A percentile compares a stretch with the other conserved stretches of the same genome.
phyloP scores from a whole-genome alignment of 805 yeast species.

The Kuraishia ogatae region DNA sequence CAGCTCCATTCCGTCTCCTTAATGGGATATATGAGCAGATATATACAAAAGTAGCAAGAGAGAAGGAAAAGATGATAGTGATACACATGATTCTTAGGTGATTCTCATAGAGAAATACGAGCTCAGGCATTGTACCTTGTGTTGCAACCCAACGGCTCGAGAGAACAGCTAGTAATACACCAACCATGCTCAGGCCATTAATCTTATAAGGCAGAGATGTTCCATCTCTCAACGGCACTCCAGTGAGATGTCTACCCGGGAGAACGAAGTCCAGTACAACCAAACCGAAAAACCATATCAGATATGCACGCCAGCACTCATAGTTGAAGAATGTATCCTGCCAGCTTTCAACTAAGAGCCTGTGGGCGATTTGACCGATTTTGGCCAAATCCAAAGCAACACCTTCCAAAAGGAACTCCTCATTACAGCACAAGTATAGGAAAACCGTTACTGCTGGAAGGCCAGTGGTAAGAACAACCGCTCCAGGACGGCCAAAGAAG shows the following conservation, averaged over 20 bases:
- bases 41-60: conserved; percentile 60
- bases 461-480: conserved; percentile 52
- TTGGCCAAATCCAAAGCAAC: conserved; percentile 29
- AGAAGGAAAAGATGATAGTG: conserved; percentile 53
- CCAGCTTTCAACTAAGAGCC: conserved; percentile 1
- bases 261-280: conserved; percentile 54
- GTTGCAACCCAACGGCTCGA: conserved; percentile 44
- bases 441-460: conserved; percentile 57
- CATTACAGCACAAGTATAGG: conserved; percentile 57
- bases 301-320: conserved; percentile 54
- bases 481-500: conserved; percentile 75
- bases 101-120: conserved; percentile 66
- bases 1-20: conserved; percentile 36
- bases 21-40: conserved; percentile 58
- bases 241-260: conserved; percentile 63
- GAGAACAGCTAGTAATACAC: conserved; percentile 28
- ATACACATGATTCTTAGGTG: conserved; percentile 56
- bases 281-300: conserved; percentile 63
- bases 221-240: conserved; percentile 73
- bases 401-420: conserved; percentile 44
- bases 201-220: conserved; percentile 63
- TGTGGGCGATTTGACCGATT: conserved; percentile 15
- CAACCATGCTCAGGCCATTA: conserved; percentile 62
- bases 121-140: conserved; percentile 62
- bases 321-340: conserved; percentile 28